Evolutionary conservation across 2,329 filamentous ascomycete genomes (phyloP).

Genomic region (Colletotrichum paranaense): DNA sequence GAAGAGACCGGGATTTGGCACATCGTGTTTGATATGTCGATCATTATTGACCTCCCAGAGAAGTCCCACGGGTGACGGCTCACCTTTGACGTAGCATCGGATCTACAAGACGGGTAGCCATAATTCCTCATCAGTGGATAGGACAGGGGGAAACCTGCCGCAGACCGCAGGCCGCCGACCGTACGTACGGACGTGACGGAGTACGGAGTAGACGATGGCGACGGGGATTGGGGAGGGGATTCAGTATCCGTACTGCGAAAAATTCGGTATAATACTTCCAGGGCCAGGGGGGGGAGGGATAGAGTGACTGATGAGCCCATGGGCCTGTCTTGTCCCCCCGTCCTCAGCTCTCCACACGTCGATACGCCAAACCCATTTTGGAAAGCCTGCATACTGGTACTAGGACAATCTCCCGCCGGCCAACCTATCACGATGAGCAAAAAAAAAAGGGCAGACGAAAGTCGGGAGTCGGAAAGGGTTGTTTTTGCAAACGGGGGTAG

Average conservation of each 20-base stretch:
- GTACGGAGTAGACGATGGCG: neutral
- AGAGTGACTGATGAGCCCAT: neutral
- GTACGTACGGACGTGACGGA: neutral
- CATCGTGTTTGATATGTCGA: slow-evolving; percentile 6
- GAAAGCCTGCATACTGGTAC: slow-evolving; percentile 1
- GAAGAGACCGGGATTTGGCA: neutral
- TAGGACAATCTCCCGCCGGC: neutral
- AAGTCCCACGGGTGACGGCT: neutral
- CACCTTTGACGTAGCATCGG: slow-evolving; percentile 1
- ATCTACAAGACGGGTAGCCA: slow-evolving; percentile 6
- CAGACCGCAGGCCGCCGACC: neutral
- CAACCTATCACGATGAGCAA: neutral
- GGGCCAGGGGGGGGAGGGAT: neutral
- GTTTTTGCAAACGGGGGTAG: neutral
- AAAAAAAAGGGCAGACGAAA: neutral
- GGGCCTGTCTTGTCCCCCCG: neutral
- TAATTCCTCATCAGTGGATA: slow-evolving; percentile 2
- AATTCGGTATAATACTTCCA: neutral
- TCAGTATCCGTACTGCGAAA: neutral
- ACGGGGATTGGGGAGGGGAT: no score
- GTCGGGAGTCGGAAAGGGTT: neutral
- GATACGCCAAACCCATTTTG: slow-evolving; percentile 4
- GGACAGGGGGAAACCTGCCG: neutral
- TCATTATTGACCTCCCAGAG: neutral
- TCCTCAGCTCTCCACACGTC: slow-evolving; percentile 8